Evolutionary conservation across 192 early-diverging fungal genomes (phyloP), one percentile per base, ranked within the genome.

Genomic region (Backusella mclennaniae): DNA sequence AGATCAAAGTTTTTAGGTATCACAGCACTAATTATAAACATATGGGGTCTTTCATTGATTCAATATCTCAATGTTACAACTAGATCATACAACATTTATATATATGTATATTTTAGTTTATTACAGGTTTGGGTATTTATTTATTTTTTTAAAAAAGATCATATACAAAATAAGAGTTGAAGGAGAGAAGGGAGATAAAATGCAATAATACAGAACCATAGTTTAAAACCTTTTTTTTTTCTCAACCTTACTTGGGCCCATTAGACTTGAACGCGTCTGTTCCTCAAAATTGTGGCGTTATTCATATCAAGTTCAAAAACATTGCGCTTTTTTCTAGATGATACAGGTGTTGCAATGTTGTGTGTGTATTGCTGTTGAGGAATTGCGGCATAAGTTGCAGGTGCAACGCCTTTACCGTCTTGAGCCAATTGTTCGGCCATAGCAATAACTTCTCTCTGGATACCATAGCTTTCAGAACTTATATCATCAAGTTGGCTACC

Each of bases 241-340:
- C 12, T 63, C 56, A 63, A 7, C 19, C 19, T 49, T 63, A 6
- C 6, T 63, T 63, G 12, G 9, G 56, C 56, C 9, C 11, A 26
- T 63, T 9, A 44, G 26, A 63, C 56, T 63, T 63, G 56, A 29
- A 63, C 41, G 52, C 74, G 63, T 74, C 86, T 82, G 41, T 84
- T 85, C 49, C 69, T 84, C n/a, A 87, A 52, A 4, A 87, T 42
- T 36, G 84, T 87, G 12, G 85, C 83, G 12, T 86, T 75, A 21
- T 70, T 70, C 63, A 86, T 76, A 49, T 83, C 74, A 31, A 86
- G 73, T 19, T 87, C 79, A 59, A 87, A 87, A 29, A 41, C 67
- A 39, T 79, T 73, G 15, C 67, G 66, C n/a, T 42, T 66, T 39
- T 53, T 49, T 63, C 69, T 68, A 15, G 67, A 68, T 9, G 67